Evolutionary conservation across 768 basidiomycete genomes (phyloP).

Genomic region (Glaciozyma martinii): DNA sequence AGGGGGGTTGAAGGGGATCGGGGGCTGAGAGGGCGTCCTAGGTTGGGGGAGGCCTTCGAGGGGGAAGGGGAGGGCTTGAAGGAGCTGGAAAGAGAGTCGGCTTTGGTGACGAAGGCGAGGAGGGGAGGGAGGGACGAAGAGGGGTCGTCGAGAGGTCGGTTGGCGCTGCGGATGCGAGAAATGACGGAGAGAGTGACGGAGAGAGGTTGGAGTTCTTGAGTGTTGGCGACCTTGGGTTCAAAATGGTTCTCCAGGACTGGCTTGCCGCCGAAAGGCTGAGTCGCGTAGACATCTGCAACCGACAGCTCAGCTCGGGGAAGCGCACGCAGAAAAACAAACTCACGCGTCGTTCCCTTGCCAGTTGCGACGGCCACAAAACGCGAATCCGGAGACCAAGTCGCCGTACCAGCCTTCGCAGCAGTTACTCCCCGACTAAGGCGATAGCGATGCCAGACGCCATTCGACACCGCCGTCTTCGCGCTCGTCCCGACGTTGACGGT

Average conservation of each 20-base stretch:
- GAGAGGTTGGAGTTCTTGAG: slow-evolving; percentile 15
- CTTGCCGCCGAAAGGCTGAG: slow-evolving; percentile 22
- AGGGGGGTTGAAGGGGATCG: background rate
- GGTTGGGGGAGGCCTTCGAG: background rate
- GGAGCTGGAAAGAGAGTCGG: slow-evolving; percentile 1
- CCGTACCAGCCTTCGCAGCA: slow-evolving; percentile 3
- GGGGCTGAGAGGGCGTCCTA: background rate
- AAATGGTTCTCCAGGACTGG: slow-evolving; percentile 19
- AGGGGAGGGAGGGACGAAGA: background rate
- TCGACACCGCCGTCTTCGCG: background rate
- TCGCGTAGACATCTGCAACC: slow-evolving; percentile 24
- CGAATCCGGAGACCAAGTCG: slow-evolving; percentile 22
- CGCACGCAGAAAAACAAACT: no score
- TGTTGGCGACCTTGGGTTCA: slow-evolving; percentile 6
- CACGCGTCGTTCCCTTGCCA: slow-evolving; percentile 23
- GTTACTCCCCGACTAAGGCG: slow-evolving; percentile 28
- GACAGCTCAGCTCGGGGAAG: no score
- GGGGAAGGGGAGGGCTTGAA: background rate
- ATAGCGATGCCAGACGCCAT: slow-evolving; percentile 33
- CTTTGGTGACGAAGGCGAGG: slow-evolving; percentile 15
- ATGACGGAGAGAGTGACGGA: slow-evolving; percentile 19
- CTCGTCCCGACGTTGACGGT: slow-evolving; percentile 5
- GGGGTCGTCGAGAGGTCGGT: background rate
- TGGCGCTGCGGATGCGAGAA: slow-evolving; percentile 9
- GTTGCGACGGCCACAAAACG: slow-evolving; percentile 30